Percentiles rank a stretch among this genome's conserved stretches.
Conservation (phyloP, 139 green algal genomes). For the Volvox africanus region DNA sequence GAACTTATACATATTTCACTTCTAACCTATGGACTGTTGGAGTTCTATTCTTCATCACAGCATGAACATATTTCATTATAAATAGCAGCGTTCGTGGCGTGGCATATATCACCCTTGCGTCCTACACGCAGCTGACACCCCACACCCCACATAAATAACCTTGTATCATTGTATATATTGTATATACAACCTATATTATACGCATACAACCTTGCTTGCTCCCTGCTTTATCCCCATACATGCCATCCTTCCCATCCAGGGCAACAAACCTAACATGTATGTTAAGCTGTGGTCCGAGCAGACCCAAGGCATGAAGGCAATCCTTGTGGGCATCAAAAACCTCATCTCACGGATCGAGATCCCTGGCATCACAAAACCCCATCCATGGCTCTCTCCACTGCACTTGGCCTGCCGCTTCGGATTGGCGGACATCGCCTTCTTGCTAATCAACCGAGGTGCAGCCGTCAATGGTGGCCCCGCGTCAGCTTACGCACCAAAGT, state of each 20-base stretch:
- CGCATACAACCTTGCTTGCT: too few species aligned
- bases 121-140: too few species aligned
- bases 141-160: too few species aligned
- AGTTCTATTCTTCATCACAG: too few species aligned
- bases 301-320: not conserved
- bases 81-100: too few species aligned
- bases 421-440: conserved; percentile 28
- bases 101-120: too few species aligned
- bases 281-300: conserved; percentile 17
- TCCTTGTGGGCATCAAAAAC: conserved; percentile 33
- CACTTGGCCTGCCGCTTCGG: conserved; percentile 56
- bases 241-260: not conserved
- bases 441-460: conserved; percentile 48
- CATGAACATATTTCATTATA: too few species aligned
- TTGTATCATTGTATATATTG: too few species aligned
- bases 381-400: conserved; percentile 58
- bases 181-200: too few species aligned
- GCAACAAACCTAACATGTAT: conserved; percentile 12
- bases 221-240: too few species aligned
- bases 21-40: too few species aligned
- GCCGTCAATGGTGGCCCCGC: conserved; percentile 43
- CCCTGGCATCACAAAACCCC: conserved; percentile 30
- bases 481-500: conserved; percentile 41
- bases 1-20: too few species aligned
- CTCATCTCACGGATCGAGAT: conserved; percentile 52